Evolutionary conservation across 305 asterid species (phyloP).

Genomic region (Caryopteris hybrid): DNA sequence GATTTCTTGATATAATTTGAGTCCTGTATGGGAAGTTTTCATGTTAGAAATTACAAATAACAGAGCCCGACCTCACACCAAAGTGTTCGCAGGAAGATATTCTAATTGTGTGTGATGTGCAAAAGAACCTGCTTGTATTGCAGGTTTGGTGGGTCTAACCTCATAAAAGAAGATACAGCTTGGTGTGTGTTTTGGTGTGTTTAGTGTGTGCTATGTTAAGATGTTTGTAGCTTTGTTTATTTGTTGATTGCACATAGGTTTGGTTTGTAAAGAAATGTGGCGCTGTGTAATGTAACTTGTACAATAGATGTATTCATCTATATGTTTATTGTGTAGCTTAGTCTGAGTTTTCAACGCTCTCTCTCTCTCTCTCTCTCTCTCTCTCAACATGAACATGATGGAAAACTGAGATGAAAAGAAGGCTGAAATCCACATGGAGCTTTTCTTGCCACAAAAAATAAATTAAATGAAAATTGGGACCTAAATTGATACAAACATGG

Average conservation of each 20-base stretch:
- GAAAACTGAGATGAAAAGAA: too few species aligned
- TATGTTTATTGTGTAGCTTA: neutral
- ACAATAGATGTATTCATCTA: neutral
- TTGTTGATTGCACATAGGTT: slow-evolving; percentile 30
- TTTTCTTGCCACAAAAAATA: too few species aligned
- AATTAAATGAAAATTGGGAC: too few species aligned
- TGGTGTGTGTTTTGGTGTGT: slow-evolving; percentile 21
- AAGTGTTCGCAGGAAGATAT: slow-evolving; percentile 14
- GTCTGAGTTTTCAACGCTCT: neutral
- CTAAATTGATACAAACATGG: too few species aligned
- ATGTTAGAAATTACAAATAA: slow-evolving; percentile 27
- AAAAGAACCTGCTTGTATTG: slow-evolving; percentile 5
- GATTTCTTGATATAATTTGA: slow-evolving; percentile 14
- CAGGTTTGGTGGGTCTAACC: slow-evolving; percentile 25
- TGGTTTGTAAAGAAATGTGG: slow-evolving; percentile 32
- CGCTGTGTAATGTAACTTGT: neutral
- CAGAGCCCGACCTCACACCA: slow-evolving; percentile 3
- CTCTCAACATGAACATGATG: too few species aligned
- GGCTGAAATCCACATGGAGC: too few species aligned
- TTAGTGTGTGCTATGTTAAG: slow-evolving; percentile 19
- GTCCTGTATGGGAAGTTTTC: slow-evolving; percentile 21
- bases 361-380: neutral
- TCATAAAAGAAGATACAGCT: slow-evolving; percentile 6
- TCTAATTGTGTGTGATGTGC: too few species aligned
- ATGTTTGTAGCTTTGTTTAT: slow-evolving; percentile 1